These are phyloP conservation scores for Alternaria novae-zelandiae DNA, from an alignment of 2,329 filamentous ascomycete species.

Conservation along the genomic window DNA sequence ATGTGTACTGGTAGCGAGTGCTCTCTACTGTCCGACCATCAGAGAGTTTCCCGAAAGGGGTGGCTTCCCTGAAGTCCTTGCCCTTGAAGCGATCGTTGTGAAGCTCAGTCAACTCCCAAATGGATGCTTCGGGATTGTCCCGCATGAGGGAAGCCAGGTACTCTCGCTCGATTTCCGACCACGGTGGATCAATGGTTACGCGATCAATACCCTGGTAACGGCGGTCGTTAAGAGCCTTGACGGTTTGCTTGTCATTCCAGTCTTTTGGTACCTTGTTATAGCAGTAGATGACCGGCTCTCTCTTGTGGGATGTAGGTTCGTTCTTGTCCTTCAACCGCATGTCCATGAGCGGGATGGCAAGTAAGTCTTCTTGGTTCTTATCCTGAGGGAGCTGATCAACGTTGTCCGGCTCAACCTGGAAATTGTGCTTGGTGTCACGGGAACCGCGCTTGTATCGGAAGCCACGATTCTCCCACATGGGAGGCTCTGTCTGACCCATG, in stretches of 20 bases:
- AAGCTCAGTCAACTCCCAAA: constrained; percentile 32
- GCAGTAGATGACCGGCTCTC: constrained; percentile 19
- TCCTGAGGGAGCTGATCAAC: not conserved
- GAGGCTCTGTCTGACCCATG: constrained; percentile 24
- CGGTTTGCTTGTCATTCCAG: constrained; percentile 27
- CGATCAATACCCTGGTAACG: constrained; percentile 32
- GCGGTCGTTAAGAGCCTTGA: constrained; percentile 38
- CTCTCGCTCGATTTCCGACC: constrained; percentile 26
- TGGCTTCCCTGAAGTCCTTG: constrained; percentile 12
- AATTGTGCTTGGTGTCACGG: constrained; percentile 18
- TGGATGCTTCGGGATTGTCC: constrained; percentile 26
- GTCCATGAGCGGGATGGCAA: constrained; percentile 35
- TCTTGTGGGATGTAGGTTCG: not conserved
- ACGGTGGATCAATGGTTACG: constrained; percentile 20
- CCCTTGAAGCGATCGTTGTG: constrained; percentile 31
- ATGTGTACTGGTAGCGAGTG: constrained; percentile 33
- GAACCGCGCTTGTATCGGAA: constrained; percentile 25
- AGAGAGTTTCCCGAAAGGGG: constrained; percentile 15
- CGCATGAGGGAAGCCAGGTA: constrained; percentile 22
- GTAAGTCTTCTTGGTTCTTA: constrained; percentile 29
- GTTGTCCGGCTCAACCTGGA: constrained; percentile 6
- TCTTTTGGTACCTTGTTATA: constrained; percentile 28
- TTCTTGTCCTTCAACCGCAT: constrained; percentile 26
- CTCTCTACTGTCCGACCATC: constrained; percentile 36
- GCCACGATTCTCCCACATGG: constrained; percentile 39